Conservation (phyloP, 2,329 filamentous ascomycete genomes). For the Phialemoniopsis sp. region DNA sequence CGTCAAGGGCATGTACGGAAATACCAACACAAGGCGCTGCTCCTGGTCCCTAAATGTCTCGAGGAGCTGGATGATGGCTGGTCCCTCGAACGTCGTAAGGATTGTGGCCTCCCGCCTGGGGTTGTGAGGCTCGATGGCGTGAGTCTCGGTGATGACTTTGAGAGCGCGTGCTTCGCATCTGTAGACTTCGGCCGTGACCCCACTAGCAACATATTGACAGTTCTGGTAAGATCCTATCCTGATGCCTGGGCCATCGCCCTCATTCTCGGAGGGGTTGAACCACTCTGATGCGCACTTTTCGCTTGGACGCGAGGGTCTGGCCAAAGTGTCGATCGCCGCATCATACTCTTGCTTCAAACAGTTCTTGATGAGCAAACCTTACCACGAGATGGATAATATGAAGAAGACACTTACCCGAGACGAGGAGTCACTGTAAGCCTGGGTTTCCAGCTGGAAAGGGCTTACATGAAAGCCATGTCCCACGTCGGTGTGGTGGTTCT, state of each 20-base stretch:
- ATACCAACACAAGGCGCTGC: constrained; percentile 72
- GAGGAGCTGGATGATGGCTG: constrained; percentile 60
- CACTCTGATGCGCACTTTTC: background rate
- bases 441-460: constrained; percentile 64
- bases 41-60: constrained; percentile 70
- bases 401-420: constrained; percentile 46
- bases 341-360: constrained; percentile 59
- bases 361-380: too few species aligned
- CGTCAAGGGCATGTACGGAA: constrained; percentile 77
- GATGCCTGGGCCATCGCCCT: constrained; percentile 25
- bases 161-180: constrained; percentile 62
- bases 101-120: constrained; percentile 76
- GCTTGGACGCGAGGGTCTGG: background rate
- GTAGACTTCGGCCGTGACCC: constrained; percentile 82
- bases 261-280: background rate
- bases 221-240: constrained; percentile 48
- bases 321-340: constrained; percentile 27
- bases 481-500: constrained; percentile 9
- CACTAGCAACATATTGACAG: constrained; percentile 55
- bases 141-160: constrained; percentile 77
- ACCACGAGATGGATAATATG: constrained; percentile 12
- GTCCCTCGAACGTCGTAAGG: constrained; percentile 47
- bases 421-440: constrained; percentile 53
- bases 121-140: constrained; percentile 76
- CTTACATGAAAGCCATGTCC: constrained; percentile 21